Percentiles rank a stretch among this genome's conserved stretches.
These are phyloP conservation scores for Cladosporium austrohemisphaericum DNA, from an alignment of 2,329 filamentous ascomycete species.

Conservation along the genomic window DNA sequence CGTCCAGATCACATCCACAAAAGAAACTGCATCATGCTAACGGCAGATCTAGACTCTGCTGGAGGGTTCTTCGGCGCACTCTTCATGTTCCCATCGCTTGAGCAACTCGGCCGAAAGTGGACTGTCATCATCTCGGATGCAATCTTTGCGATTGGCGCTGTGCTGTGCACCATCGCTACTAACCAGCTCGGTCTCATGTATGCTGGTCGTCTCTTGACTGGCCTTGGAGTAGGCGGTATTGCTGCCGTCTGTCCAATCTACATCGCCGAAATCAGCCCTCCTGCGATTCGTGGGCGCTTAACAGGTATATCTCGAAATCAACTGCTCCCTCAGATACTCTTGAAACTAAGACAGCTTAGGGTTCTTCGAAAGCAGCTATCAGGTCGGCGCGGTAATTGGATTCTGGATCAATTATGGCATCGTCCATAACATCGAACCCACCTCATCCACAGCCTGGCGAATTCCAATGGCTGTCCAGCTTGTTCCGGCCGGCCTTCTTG, in stretches of 20 bases:
- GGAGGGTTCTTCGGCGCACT: constrained; percentile 54
- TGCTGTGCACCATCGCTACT: constrained; percentile 43
- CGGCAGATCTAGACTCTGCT: constrained; percentile 28
- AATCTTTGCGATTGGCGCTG: constrained; percentile 45
- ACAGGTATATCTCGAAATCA: too few species aligned
- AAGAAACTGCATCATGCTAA: constrained; percentile 13
- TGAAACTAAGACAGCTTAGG: too few species aligned
- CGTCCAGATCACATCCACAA: too few species aligned
- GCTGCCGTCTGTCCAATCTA: constrained; percentile 35
- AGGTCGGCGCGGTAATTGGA: constrained; percentile 33
- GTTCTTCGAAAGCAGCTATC: constrained; percentile 33
- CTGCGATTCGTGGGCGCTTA: constrained; percentile 34
- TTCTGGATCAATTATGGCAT: constrained; percentile 38
- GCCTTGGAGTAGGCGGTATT: constrained; percentile 33
- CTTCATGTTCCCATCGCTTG: constrained; percentile 43
- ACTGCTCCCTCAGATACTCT: too few species aligned
- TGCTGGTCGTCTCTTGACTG: constrained; percentile 36
- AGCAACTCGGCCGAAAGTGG: constrained; percentile 50
- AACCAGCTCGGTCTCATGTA: constrained; percentile 44
- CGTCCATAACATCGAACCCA: constrained; percentile 27
- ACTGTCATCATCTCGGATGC: constrained; percentile 47
- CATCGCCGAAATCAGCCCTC: constrained; percentile 32
- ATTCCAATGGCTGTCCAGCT: constrained; percentile 33
- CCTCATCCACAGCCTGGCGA: constrained; percentile 24
- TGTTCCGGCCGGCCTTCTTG: constrained; percentile 32